A percentile compares a stretch with the other conserved stretches of the same genome.
phyloP scores from a whole-genome alignment of 2,329 filamentous ascomycete genomes.

The Fusarium zealandicum region DNA sequence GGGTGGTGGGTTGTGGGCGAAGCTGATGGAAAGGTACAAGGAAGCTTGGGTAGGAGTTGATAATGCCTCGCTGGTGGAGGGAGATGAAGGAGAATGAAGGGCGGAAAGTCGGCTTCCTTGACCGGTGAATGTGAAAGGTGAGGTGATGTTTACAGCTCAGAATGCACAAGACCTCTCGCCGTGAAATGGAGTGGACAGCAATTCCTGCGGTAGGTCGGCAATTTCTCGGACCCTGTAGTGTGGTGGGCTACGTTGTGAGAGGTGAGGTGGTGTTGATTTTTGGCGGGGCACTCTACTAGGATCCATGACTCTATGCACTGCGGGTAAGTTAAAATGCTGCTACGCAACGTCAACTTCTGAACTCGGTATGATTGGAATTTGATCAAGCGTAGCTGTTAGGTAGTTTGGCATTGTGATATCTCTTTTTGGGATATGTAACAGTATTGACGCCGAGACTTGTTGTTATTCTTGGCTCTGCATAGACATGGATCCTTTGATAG shows the following conservation, averaged over 20 bases:
- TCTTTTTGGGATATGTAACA: too few relatives aligned
- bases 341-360: too few relatives aligned
- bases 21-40: constrained; percentile 15
- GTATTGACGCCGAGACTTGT: too few relatives aligned
- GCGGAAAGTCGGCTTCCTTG: constrained; percentile 38
- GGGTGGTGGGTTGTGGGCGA: constrained; percentile 25
- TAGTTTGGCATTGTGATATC: too few relatives aligned
- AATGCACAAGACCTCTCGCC: constrained; percentile 6
- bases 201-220: constrained; percentile 41
- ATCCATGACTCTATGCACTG: constrained; percentile 16
- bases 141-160: constrained; percentile 27
- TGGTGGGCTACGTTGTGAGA: constrained; percentile 21
- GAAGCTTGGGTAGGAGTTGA: constrained; percentile 22
- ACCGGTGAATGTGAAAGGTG: constrained; percentile 22
- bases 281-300: constrained; percentile 28
- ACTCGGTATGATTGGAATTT: too few relatives aligned
- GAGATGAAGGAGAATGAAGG: constrained; percentile 17
- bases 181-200: constrained; percentile 39
- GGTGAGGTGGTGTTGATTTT: constrained; percentile 35
- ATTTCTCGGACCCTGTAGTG: constrained; percentile 40
- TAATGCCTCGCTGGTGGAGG: constrained; percentile 17
- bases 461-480: too few relatives aligned
- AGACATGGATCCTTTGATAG: too few relatives aligned
- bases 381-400: too few relatives aligned
- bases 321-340: too few relatives aligned